phyloP scores from a whole-genome alignment of 2,329 filamentous ascomycete genomes.

The Chaetomium globosum region DNA sequence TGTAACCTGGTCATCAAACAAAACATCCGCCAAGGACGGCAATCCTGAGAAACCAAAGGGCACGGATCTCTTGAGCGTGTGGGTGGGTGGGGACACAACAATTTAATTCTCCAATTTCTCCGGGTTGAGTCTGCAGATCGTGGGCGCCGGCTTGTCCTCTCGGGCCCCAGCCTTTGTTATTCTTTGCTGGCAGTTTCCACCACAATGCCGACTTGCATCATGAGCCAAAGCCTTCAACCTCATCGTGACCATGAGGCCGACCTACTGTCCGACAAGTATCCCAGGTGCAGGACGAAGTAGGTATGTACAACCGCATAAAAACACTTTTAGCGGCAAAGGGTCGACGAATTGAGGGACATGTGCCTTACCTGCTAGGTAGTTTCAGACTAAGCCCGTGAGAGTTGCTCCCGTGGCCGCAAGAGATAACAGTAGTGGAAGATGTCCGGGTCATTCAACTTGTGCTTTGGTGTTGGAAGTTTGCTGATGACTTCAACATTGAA shows the following conservation, averaged over 20 bases:
- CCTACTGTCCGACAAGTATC: neutral
- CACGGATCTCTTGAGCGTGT: no score
- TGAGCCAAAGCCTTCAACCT: no score
- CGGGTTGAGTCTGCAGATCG: no score
- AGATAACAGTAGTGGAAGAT: conserved; percentile 52
- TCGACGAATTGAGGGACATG: conserved; percentile 20
- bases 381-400: neutral
- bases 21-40: no score
- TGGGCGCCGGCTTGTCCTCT: no score
- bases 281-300: neutral
- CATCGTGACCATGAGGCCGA: neutral
- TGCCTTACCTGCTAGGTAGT: neutral
- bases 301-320: neutral
- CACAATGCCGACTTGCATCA: no score
- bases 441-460: conserved; percentile 49
- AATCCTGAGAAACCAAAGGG: no score
- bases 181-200: neutral
- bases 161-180: neutral
- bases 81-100: no score
- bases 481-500: conserved; percentile 49
- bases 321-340: conserved; percentile 27
- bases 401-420: conserved; percentile 40
- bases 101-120: no score
- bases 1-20: no score
- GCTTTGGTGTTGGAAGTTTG: conserved; percentile 49